phyloP scores from a whole-genome alignment of 2,329 filamentous ascomycete genomes.

The Phialophora tarda region DNA sequence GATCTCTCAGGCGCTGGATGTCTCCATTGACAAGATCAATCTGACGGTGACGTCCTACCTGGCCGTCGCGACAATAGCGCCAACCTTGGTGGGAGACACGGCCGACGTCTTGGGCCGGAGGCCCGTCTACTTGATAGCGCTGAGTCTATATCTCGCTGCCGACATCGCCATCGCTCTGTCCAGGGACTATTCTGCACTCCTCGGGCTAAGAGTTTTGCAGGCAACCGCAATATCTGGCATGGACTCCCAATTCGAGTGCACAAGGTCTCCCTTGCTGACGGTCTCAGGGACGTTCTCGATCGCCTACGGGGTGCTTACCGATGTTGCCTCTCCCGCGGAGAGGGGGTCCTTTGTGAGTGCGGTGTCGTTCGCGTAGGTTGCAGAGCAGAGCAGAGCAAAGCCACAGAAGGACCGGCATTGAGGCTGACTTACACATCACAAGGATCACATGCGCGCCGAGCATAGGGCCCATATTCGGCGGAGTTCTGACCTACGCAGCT shows the following conservation, averaged over 20 bases:
- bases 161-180: conserved; percentile 50
- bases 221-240: conserved; percentile 50
- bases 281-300: conserved; percentile 40
- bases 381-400: conserved; percentile 28
- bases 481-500: conserved; percentile 52
- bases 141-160: conserved; percentile 47
- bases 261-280: conserved; percentile 42
- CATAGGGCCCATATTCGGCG: conserved; percentile 59
- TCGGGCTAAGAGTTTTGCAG: conserved; percentile 51
- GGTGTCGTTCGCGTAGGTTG: conserved; percentile 36
- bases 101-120: conserved; percentile 57
- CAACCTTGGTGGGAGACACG: conserved; percentile 57
- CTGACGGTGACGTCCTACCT: conserved; percentile 44
- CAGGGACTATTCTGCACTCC: conserved; percentile 45
- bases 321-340: conserved; percentile 43
- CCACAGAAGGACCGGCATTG: conserved; percentile 49
- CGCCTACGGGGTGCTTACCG: conserved; percentile 44
- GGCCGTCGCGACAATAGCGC: conserved; percentile 59
- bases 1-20: conserved; percentile 40
- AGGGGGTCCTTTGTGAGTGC: conserved; percentile 44
- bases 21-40: conserved; percentile 29
- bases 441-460: conserved; percentile 50
- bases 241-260: conserved; percentile 49
- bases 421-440: conserved; percentile 35
- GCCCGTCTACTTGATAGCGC: conserved; percentile 55